phyloP scores from a whole-genome alignment of 495 filamentous ascomycete genomes.

The Aspergillus coremiiformis region DNA sequence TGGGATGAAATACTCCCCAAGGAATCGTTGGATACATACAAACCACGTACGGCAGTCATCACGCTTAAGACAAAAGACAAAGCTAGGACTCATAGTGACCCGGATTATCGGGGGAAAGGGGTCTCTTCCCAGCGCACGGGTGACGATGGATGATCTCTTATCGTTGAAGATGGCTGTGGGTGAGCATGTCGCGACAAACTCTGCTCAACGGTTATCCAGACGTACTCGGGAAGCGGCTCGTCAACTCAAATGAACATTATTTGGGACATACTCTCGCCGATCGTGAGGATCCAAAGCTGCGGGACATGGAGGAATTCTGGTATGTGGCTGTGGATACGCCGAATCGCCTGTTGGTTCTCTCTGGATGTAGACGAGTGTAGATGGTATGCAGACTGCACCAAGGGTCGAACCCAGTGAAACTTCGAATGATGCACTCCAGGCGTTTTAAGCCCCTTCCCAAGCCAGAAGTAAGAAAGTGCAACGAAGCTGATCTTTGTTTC shows the following conservation, averaged over 20 bases:
- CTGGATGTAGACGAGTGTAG: constrained; percentile 7
- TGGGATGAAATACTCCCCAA: too few species aligned
- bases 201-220: too few species aligned
- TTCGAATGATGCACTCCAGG: background rate
- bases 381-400: constrained; percentile 12
- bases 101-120: constrained; percentile 4
- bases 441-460: background rate
- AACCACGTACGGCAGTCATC: constrained; percentile 4
- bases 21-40: too few species aligned
- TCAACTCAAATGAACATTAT: background rate
- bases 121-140: background rate
- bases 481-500: too few species aligned
- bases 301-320: constrained; percentile 6
- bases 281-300: constrained; percentile 7
- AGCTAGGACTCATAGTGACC: constrained; percentile 3
- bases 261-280: constrained; percentile 4
- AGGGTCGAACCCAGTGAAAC: constrained; percentile 6
- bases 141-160: background rate
- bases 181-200: too few species aligned
- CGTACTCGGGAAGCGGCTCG: too few species aligned
- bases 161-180: too few species aligned
- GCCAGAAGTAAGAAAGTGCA: too few species aligned
- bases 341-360: constrained; percentile 9
- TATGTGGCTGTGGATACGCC: constrained; percentile 3
- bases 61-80: constrained; percentile 8